Conservation (phyloP, 2,329 filamentous ascomycete genomes). For the Lachnellula cervina region DNA sequence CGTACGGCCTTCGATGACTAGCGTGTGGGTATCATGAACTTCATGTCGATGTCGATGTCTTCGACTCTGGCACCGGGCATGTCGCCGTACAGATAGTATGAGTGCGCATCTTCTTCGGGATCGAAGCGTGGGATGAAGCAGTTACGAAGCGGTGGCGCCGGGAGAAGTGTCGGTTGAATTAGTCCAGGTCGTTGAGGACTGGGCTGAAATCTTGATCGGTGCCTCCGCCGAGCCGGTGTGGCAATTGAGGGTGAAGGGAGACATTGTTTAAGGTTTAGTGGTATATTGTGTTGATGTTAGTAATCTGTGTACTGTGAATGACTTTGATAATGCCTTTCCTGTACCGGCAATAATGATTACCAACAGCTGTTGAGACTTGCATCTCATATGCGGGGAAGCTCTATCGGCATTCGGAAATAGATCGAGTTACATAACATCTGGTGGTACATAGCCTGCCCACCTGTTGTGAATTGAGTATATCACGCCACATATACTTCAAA, state of each 20-base stretch:
- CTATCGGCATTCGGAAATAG: background rate
- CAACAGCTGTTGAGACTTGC: background rate
- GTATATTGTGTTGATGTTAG: background rate
- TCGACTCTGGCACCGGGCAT: conserved; percentile 13
- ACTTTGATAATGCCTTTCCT: background rate
- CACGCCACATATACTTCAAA: background rate
- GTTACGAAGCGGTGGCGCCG: conserved; percentile 11
- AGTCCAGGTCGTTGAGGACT: conserved; percentile 14
- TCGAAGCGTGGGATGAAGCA: conserved; percentile 20
- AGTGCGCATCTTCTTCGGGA: conserved; percentile 15
- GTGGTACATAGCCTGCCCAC: background rate
- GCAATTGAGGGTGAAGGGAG: background rate
- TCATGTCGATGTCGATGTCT: conserved; percentile 12
- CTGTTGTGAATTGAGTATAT: too few relatives aligned
- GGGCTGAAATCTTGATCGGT: conserved; percentile 14
- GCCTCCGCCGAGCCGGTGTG: conserved; percentile 5
- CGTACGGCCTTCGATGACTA: conserved; percentile 12
- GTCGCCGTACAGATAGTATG: conserved; percentile 16
- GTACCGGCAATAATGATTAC: background rate
- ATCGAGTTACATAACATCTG: background rate
- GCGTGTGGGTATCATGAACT: conserved; percentile 11
- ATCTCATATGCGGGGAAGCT: background rate
- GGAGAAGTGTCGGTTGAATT: conserved; percentile 16
- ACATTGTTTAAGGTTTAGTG: background rate
- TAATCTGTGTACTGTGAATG: too few relatives aligned